Conservation (phyloP, 2,329 filamentous ascomycete genomes). For the Nectriaceae sp. region DNA sequence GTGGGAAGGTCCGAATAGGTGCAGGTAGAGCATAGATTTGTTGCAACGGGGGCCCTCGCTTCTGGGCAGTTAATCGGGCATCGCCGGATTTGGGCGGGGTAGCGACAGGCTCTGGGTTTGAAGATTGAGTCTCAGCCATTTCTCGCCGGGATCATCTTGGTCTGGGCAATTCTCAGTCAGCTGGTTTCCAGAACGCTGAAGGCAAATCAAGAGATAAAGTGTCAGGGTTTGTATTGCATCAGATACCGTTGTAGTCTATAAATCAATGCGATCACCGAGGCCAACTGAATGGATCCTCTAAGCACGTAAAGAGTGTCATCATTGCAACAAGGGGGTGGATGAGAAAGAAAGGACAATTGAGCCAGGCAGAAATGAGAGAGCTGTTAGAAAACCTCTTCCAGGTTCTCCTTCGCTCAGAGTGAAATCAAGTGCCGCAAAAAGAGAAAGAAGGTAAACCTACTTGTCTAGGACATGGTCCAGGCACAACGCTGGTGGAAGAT, state of each 20-base stretch:
- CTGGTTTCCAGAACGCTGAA: not conserved
- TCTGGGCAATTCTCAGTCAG: slow-evolving; percentile 32
- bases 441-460: slow-evolving; percentile 22
- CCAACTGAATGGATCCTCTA: slow-evolving; percentile 61
- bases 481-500: slow-evolving; percentile 23
- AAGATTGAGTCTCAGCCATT: slow-evolving; percentile 45
- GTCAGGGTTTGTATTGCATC: slow-evolving; percentile 51
- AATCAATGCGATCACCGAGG: slow-evolving; percentile 63
- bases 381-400: too few relatives aligned
- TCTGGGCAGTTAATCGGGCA: slow-evolving; percentile 25
- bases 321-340: slow-evolving; percentile 39
- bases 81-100: slow-evolving; percentile 20
- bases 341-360: slow-evolving; percentile 18
- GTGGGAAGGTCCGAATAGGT: slow-evolving; percentile 78
- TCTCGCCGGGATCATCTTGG: slow-evolving; percentile 48
- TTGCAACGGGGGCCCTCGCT: slow-evolving; percentile 52
- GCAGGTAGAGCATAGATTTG: slow-evolving; percentile 81
- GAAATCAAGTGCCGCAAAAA: too few relatives aligned
- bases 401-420: too few relatives aligned
- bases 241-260: slow-evolving; percentile 99
- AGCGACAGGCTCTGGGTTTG: slow-evolving; percentile 22
- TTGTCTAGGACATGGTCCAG: slow-evolving; percentile 34
- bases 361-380: too few relatives aligned
- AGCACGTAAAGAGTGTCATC: slow-evolving; percentile 64
- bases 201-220: slow-evolving; percentile 11